Evolutionary conservation across 345 rosid genomes (phyloP).

Genomic region (Corymbia maculata): DNA sequence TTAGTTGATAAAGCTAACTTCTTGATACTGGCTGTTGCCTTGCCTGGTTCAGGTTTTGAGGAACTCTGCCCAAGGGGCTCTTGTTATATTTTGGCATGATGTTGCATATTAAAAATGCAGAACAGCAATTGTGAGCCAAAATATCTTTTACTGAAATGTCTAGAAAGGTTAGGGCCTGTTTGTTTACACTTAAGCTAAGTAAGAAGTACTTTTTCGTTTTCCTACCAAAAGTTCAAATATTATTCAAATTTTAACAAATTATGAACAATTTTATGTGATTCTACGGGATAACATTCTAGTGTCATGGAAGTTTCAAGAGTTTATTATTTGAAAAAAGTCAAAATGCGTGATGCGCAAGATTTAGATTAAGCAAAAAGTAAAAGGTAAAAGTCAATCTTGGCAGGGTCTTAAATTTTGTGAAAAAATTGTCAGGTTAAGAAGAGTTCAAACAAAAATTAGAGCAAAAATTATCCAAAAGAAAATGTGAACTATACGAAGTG

Average conservation of each 20-base stretch:
- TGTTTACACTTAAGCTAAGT: neutral
- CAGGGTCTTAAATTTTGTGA: neutral
- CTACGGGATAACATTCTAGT: neutral
- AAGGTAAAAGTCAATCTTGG: neutral
- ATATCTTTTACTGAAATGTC: neutral
- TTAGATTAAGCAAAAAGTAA: neutral
- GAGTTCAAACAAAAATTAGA: neutral
- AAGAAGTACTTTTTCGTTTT: neutral
- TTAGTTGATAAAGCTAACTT: too few relatives aligned
- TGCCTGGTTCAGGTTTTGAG: neutral
- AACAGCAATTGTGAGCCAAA: neutral
- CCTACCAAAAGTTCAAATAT: neutral
- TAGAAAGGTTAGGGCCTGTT: neutral
- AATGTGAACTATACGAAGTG: neutral
- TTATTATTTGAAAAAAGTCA: neutral
- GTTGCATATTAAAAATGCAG: neutral
- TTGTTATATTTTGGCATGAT: conserved; percentile 2
- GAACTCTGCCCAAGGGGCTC: neutral
- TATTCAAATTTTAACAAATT: neutral
- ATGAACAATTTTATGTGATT: neutral
- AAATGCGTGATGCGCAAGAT: neutral
- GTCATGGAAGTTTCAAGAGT: neutral
- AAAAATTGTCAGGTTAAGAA: neutral
- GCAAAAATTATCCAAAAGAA: neutral
- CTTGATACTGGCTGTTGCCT: too few relatives aligned